Evolutionary conservation across 2,329 filamentous ascomycete species (phyloP).

Genomic region (Phoma sp.): DNA sequence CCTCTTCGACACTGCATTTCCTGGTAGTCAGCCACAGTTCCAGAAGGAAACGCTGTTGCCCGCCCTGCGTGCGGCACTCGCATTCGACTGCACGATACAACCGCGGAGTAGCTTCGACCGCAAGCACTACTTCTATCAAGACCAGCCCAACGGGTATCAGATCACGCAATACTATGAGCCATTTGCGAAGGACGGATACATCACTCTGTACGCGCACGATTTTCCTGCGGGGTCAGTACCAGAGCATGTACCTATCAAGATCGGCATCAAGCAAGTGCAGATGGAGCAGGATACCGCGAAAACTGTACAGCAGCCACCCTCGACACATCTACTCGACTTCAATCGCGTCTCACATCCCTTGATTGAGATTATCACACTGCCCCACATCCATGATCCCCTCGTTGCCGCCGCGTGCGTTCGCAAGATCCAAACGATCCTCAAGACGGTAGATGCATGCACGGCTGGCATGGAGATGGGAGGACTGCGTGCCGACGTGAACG

Average conservation of each 20-base stretch:
- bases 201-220: slow-evolving; percentile 76
- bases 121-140: slow-evolving; percentile 99
- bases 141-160: slow-evolving; percentile 95
- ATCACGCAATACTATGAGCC: slow-evolving; percentile 94
- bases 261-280: slow-evolving; percentile 92
- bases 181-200: slow-evolving; percentile 70
- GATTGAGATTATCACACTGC: slow-evolving; percentile 93
- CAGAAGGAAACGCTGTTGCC: slow-evolving; percentile 84
- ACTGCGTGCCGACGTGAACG: slow-evolving; percentile 91
- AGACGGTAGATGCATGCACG: slow-evolving; percentile 81
- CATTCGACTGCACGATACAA: slow-evolving; percentile 80
- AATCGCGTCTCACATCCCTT: slow-evolving; percentile 90
- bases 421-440: slow-evolving; percentile 83
- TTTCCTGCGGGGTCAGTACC: slow-evolving; percentile 68
- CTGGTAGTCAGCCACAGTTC: slow-evolving; percentile 85
- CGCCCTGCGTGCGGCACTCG: slow-evolving; percentile 86
- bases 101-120: slow-evolving; percentile 83
- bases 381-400: slow-evolving; percentile 83
- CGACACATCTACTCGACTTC: slow-evolving; percentile 83
- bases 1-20: slow-evolving; percentile 86
- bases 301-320: slow-evolving; percentile 77
- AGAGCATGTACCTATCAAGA: slow-evolving; percentile 71
- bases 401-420: slow-evolving; percentile 88
- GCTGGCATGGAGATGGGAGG: slow-evolving; percentile 94
- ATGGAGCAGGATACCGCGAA: slow-evolving; percentile 98